Evolutionary conservation across 148 eudicot species (phyloP).

Genomic region (Diospyros lotus): DNA sequence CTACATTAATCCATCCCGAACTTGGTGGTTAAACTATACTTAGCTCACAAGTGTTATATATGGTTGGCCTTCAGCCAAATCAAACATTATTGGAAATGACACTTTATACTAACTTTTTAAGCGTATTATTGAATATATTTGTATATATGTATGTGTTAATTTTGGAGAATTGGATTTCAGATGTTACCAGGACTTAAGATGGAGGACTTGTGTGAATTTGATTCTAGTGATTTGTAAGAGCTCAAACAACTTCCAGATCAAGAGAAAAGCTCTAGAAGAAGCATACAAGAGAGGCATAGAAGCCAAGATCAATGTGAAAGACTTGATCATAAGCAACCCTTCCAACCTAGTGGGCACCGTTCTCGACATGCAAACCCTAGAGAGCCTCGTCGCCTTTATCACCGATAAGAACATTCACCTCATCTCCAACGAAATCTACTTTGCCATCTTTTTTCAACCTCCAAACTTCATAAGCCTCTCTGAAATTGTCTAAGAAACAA

Average conservation of each 20-base stretch:
- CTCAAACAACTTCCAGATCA: conserved; percentile 39
- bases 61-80: no score
- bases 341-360: conserved; percentile 52
- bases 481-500: conserved; percentile 22
- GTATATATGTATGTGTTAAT: no score
- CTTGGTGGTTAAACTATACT: no score
- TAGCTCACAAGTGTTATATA: no score
- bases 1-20: no score
- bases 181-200: conserved; percentile 48
- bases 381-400: conserved; percentile 25
- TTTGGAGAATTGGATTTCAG: conserved; percentile 24
- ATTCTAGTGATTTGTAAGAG: conserved; percentile 35
- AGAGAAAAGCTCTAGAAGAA: conserved; percentile 32
- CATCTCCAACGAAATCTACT: conserved; percentile 39
- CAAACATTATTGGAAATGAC: no score
- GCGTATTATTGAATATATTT: no score
- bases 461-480: conserved; percentile 27
- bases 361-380: conserved; percentile 29
- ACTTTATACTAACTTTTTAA: no score
- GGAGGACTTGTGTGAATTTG: conserved; percentile 50
- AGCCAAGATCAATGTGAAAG: conserved; percentile 34
- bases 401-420: conserved; percentile 39
- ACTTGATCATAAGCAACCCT: conserved; percentile 50
- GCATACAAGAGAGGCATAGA: conserved; percentile 35
- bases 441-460: conserved; percentile 30